Conservation (phyloP, 306 rosid genomes). For the Quercus robur region DNA sequence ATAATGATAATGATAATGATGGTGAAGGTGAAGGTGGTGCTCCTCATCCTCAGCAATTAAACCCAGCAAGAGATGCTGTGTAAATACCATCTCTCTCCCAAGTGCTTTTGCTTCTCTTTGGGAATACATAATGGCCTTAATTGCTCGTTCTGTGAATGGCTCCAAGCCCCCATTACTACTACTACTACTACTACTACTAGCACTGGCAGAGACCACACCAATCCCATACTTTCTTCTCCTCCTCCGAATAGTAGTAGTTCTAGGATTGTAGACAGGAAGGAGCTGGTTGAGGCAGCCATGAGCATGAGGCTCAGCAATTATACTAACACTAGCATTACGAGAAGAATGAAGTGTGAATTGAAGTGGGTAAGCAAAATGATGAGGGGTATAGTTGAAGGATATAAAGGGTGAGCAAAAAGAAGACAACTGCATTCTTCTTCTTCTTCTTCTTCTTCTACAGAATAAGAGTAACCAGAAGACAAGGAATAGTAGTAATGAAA, state of each 20-base stretch:
- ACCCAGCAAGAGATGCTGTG: slow-evolving; percentile 81
- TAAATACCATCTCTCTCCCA: slow-evolving; percentile 52
- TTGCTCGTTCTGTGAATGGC: slow-evolving; percentile 78
- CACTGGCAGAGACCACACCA: slow-evolving; percentile 35
- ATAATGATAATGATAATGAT: slow-evolving; percentile 34
- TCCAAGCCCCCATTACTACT: slow-evolving; percentile 33
- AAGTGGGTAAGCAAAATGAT: neutral
- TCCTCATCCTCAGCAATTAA: slow-evolving; percentile 67
- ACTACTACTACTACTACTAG: no score
- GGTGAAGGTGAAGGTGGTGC: neutral
- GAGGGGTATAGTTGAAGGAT: neutral
- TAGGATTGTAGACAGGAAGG: neutral
- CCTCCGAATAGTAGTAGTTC: neutral
- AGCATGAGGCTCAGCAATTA: neutral
- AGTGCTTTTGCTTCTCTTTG: slow-evolving; percentile 68
- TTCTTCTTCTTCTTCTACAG: neutral
- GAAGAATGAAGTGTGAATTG: neutral
- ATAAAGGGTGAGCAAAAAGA: neutral
- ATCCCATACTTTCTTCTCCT: slow-evolving; percentile 6
- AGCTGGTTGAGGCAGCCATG: neutral
- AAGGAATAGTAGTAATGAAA: neutral
- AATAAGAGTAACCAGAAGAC: neutral
- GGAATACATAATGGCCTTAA: slow-evolving; percentile 63
- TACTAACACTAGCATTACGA: neutral
- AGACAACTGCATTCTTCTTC: neutral